Percentiles rank a stretch among this genome's conserved stretches.
phyloP scores from a whole-genome alignment of 768 basidiomycete species.

The Boletellus ananas region DNA sequence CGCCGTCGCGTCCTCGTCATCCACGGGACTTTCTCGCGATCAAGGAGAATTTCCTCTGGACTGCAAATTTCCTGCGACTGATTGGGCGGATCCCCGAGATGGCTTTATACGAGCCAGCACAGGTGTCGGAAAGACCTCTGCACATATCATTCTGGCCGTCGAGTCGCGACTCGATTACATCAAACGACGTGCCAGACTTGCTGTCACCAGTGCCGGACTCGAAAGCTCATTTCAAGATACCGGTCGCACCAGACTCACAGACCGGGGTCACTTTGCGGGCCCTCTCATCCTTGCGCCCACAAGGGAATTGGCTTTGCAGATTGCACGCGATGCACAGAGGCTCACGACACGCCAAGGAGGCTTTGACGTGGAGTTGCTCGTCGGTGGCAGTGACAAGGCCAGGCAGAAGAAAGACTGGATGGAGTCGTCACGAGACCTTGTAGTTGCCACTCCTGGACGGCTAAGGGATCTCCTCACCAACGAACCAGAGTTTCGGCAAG shows the following conservation, averaged over 20 bases:
- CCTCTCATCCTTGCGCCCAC: slow-evolving; percentile 85
- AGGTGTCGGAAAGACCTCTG: slow-evolving; percentile 86
- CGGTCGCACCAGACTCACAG: slow-evolving; percentile 31
- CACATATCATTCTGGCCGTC: slow-evolving; percentile 83
- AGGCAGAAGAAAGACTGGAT: slow-evolving; percentile 68
- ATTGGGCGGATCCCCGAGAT: slow-evolving; percentile 45
- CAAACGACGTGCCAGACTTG: slow-evolving; percentile 40
- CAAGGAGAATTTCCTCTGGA: neutral
- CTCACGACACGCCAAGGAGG: slow-evolving; percentile 57
- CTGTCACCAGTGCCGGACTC: slow-evolving; percentile 41
- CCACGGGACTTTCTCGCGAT: neutral
- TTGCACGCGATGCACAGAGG: slow-evolving; percentile 75
- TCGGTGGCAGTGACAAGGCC: slow-evolving; percentile 69
- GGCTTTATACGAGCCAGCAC: slow-evolving; percentile 85
- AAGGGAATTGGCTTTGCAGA: slow-evolving; percentile 85
- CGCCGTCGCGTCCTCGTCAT: neutral
- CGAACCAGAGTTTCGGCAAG: slow-evolving; percentile 51
- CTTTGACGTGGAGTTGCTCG: slow-evolving; percentile 69
- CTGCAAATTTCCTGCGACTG: neutral
- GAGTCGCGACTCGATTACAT: slow-evolving; percentile 68
- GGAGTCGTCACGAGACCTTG: slow-evolving; percentile 65
- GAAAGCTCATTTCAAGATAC: slow-evolving; percentile 29
- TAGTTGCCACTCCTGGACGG: slow-evolving; percentile 90
- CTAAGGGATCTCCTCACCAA: slow-evolving; percentile 67
- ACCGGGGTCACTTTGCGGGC: slow-evolving; percentile 53